Evolutionary conservation across 2,329 filamentous ascomycete genomes (phyloP), one percentile per base, ranked within the genome.

Genomic region (Xylaria sp.): DNA sequence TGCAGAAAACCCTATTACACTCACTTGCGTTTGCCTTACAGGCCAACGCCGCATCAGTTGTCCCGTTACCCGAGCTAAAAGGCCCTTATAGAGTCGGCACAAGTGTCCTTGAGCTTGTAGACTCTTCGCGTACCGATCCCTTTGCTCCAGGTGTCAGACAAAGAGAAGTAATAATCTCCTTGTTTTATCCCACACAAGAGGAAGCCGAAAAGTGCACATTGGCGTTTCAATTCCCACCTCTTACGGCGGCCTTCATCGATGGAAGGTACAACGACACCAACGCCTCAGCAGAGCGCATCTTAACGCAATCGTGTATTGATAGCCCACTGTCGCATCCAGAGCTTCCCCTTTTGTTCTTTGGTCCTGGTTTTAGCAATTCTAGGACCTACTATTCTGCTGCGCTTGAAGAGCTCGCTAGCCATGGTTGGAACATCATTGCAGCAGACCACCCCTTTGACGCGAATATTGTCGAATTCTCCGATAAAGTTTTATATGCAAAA

Each of bases 391-490:
- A 62, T 10, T 19, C 54, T 2, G 54, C 33, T 0, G 48, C 48
- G 35, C 40, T 54, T 3, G 41, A 62, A 23, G 54, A 62, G 29
- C 41, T 62, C 3, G 60, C 60, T 2, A 62, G 60, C 25, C 29
- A 49, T 3, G 60, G 60, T 11, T 62, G 29, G 23, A 62, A 62
- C 29, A 38, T 62, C 3, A 33, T 62, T 7, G 44, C 60, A 4
- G 54, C 59, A 1, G 60, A 62, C 4, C 60, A 62, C 23, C 41
- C 60, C 9, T 31, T 35, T 4, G 60, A 62, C 10, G 54, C 60
- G 6, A 5, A 13, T 0, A 29, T 62, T 10, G 49, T 62, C 4
- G 60, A 62, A 27, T 62, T 58, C 35, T 54, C 60, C 19, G 60
- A 62, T 37, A 54, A 54, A 3, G 60, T 0, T 47, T 41, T 17